These are phyloP conservation scores for Candida michaelii DNA, from an alignment of 805 yeast species.

Conservation along the genomic window DNA sequence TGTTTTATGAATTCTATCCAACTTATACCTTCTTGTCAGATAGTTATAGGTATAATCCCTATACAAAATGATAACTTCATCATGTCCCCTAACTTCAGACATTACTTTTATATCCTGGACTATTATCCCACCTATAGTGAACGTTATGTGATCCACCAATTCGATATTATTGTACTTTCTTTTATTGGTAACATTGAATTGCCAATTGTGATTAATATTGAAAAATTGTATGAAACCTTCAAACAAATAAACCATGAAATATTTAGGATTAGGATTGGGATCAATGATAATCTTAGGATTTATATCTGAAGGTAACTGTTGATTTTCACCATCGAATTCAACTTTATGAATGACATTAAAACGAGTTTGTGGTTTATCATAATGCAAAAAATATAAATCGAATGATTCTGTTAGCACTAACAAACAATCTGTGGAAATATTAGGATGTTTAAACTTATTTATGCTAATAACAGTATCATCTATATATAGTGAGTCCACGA, in stretches of 20 bases:
- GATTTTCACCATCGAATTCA: conserved; percentile 20
- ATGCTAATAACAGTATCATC: conserved; percentile 17
- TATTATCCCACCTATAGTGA: conserved; percentile 14
- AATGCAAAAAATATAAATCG: conserved; percentile 13
- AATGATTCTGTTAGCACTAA: conserved; percentile 16
- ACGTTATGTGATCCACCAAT: conserved; percentile 10
- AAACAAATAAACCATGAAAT: conserved; percentile 22
- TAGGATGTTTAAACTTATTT: conserved; percentile 12
- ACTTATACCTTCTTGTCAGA: conserved; percentile 30
- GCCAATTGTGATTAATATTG: conserved; percentile 15
- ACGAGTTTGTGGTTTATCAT: conserved; percentile 6
- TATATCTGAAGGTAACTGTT: conserved; percentile 24
- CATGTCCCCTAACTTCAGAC: not conserved
- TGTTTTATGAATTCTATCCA: conserved; percentile 11
- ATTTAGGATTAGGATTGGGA: conserved; percentile 10
- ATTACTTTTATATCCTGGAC: conserved; percentile 14
- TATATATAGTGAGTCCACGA: conserved; percentile 15
- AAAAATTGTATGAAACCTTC: conserved; percentile 20
- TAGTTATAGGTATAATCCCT: conserved; percentile 34
- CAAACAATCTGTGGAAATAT: conserved; percentile 14
- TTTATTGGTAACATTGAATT: conserved; percentile 5
- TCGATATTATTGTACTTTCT: conserved; percentile 11
- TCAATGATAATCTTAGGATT: conserved; percentile 20
- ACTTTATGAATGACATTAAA: conserved; percentile 13
- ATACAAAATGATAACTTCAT: conserved; percentile 23